These are phyloP conservation scores for Gremmenia infestans DNA, from an alignment of 2,329 filamentous ascomycete genomes.

Conservation along the genomic window DNA sequence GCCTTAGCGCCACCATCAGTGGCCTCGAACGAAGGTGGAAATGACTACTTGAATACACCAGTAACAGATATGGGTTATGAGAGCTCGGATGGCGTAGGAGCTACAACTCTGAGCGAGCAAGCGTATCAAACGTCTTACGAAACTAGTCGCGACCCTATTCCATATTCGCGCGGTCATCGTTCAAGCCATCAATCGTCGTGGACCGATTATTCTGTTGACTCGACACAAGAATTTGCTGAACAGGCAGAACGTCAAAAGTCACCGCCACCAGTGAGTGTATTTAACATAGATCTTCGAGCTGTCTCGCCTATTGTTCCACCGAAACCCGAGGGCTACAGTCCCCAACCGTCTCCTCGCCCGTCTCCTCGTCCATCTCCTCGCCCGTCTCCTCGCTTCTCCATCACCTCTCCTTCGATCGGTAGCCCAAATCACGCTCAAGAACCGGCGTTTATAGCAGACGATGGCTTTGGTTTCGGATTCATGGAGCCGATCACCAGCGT, in stretches of 20 bases:
- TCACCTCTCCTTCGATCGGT: constrained; percentile 2
- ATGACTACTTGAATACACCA: constrained; percentile 24
- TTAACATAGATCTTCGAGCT: not conserved
- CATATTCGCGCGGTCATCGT: constrained; percentile 15
- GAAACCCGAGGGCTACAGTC: constrained; percentile 25
- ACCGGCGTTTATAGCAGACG: constrained; percentile 21
- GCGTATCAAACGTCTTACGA: constrained; percentile 18
- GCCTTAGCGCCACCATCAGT: constrained; percentile 22
- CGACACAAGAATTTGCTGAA: constrained; percentile 18
- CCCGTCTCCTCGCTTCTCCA: constrained; percentile 18
- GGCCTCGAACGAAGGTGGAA: constrained; percentile 13
- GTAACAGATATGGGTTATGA: constrained; percentile 31
- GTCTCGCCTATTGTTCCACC: constrained; percentile 16
- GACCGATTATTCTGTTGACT: constrained; percentile 29
- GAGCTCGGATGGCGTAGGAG: constrained; percentile 24
- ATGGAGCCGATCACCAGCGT: constrained; percentile 13
- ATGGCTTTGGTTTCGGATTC: constrained; percentile 24
- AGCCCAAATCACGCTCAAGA: constrained; percentile 17
- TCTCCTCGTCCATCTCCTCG: constrained; percentile 1
- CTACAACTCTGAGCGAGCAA: constrained; percentile 11
- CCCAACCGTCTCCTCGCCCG: constrained; percentile 19
- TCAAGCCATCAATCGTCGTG: constrained; percentile 25
- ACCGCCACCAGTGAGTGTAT: not conserved
- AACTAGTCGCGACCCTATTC: constrained; percentile 10
- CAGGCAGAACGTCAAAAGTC: not conserved